These are phyloP conservation scores for Myotisia sp. DNA, from an alignment of 2,329 filamentous ascomycete genomes.

Conservation along the genomic window DNA sequence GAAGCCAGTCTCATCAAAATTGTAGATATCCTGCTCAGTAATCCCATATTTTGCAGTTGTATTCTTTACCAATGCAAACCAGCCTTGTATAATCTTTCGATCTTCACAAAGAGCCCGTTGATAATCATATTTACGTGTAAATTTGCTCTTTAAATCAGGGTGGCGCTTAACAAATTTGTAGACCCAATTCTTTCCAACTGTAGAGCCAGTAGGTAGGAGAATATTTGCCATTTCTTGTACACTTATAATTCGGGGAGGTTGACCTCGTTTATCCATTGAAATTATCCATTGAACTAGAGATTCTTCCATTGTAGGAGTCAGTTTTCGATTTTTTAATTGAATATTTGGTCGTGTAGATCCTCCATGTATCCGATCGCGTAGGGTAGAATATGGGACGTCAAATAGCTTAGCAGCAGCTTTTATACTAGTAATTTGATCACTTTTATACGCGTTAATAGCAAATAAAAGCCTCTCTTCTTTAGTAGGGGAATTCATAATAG, in stretches of 20 bases:
- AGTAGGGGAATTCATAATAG: not conserved
- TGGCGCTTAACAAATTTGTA: too few relatives aligned
- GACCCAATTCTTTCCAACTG: too few relatives aligned
- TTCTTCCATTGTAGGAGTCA: not conserved
- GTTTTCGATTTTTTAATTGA: conserved; percentile 2
- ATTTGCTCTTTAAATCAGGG: too few relatives aligned
- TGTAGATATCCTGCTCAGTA: too few relatives aligned
- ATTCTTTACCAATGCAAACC: too few relatives aligned
- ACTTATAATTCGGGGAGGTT: too few relatives aligned
- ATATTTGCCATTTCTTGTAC: too few relatives aligned
- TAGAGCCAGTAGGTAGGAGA: too few relatives aligned
- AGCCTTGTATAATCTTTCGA: not conserved
- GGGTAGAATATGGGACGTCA: not conserved
- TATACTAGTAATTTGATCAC: not conserved
- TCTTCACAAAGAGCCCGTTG: not conserved
- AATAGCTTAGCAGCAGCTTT: not conserved
- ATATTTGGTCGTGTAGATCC: not conserved
- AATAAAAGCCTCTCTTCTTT: not conserved
- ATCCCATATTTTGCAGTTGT: too few relatives aligned
- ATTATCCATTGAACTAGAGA: too few relatives aligned
- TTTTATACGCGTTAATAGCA: not conserved
- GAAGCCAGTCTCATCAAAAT: too few relatives aligned
- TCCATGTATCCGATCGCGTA: not conserved
- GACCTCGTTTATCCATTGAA: too few relatives aligned
- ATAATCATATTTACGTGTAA: conserved; percentile 1